phyloP scores from a whole-genome alignment of 306 rosid genomes.

The Cucurbita ficifolia region DNA sequence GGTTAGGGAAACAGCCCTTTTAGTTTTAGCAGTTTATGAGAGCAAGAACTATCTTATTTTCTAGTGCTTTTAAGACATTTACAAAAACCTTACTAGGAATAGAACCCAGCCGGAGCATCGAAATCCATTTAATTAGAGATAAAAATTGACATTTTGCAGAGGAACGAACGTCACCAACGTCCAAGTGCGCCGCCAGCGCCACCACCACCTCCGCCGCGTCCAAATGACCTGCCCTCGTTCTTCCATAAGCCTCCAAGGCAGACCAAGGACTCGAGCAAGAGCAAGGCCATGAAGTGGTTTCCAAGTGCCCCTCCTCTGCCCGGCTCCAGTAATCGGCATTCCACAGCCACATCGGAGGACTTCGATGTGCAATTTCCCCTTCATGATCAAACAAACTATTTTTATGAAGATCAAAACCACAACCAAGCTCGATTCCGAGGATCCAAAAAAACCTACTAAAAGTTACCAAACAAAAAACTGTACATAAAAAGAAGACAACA shows the following conservation, averaged over 20 bases:
- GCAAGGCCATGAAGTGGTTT: conserved; percentile 18
- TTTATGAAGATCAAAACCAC: neutral
- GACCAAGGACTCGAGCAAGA: conserved; percentile 13
- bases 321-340: neutral
- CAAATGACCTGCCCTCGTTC: conserved; percentile 15
- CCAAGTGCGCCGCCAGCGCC: conserved; percentile 15
- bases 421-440: conserved; percentile 17
- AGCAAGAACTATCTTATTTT: neutral
- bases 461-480: neutral
- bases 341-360: conserved; percentile 2
- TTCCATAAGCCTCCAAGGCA: conserved; percentile 19
- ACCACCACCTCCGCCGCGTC: conserved; percentile 15
- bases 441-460: neutral
- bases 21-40: neutral
- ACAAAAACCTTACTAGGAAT: neutral
- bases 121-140: neutral
- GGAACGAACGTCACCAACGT: conserved; percentile 7
- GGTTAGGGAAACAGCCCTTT: neutral
- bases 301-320: conserved; percentile 33
- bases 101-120: neutral
- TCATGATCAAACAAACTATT: neutral
- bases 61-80: neutral
- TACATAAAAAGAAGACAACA: neutral
- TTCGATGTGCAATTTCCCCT: neutral
- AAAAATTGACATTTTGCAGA: conserved; percentile 19